Evolutionary conservation across 2,329 filamentous ascomycete genomes (phyloP).

Genomic region (Fusarium hostae): DNA sequence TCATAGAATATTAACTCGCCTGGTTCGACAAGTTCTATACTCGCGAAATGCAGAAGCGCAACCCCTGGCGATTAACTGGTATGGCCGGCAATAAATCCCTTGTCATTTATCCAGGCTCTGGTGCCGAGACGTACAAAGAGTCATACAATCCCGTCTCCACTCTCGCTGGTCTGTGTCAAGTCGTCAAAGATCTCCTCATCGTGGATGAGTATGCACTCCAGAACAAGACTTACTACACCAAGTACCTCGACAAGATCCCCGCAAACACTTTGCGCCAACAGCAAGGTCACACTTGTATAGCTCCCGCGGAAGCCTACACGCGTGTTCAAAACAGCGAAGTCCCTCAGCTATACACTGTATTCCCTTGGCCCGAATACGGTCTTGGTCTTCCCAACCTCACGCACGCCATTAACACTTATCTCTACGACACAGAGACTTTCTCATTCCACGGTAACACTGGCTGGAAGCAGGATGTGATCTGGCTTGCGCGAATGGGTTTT

Average conservation of each 20-base stretch:
- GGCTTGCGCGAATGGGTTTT: conserved; percentile 8
- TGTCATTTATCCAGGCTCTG: conserved; percentile 3
- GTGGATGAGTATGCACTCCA: not conserved
- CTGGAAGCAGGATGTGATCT: conserved; percentile 14
- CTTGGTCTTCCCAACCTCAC: conserved; percentile 5
- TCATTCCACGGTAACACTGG: conserved; percentile 3
- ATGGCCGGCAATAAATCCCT: not conserved
- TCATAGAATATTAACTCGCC: not conserved
- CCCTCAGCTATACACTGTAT: not conserved
- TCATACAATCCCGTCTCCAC: not conserved
- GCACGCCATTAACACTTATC: conserved; percentile 4
- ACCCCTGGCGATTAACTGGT: not conserved
- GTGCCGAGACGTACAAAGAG: conserved; percentile 13
- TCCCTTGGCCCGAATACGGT: conserved; percentile 9
- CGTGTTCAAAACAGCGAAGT: conserved; percentile 16
- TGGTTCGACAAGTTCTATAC: conserved; percentile 12
- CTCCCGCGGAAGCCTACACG: conserved; percentile 4
- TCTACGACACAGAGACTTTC: not conserved
- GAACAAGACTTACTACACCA: conserved; percentile 9
- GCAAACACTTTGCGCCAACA: not conserved
- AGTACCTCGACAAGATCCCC: conserved; percentile 1
- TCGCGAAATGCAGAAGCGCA: not conserved
- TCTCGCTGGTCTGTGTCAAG: not conserved
- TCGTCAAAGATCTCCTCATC: conserved; percentile 6
- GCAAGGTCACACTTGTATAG: conserved; percentile 4